These are phyloP conservation scores for Fraxinus sp. DNA, from an alignment of 305 asterid genomes.

Conservation along the genomic window DNA sequence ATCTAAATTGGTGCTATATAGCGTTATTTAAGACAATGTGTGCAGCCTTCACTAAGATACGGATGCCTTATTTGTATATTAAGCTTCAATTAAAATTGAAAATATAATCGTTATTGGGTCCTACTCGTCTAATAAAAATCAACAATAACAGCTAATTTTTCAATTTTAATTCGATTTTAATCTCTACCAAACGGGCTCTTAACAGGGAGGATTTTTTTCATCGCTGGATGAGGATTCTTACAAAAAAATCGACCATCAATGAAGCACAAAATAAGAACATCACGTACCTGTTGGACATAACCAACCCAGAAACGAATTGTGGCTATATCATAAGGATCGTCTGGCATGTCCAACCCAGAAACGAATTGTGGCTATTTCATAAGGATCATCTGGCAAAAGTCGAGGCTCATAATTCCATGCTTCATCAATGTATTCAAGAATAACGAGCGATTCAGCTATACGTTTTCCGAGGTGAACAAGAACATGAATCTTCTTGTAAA, in stretches of 20 bases:
- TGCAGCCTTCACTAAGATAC: no score
- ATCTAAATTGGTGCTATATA: background rate
- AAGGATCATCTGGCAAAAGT: conserved; percentile 29
- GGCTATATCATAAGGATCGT: conserved; percentile 29
- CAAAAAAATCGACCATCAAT: background rate
- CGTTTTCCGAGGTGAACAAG: conserved; percentile 34
- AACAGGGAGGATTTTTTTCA: background rate
- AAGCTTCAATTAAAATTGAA: no score
- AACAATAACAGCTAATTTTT: no score
- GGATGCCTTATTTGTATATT: background rate
- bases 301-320: conserved; percentile 28
- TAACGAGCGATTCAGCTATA: conserved; percentile 29
- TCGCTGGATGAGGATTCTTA: background rate
- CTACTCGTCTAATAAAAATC: no score
- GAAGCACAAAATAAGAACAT: background rate
- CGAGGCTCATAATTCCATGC: conserved; percentile 22
- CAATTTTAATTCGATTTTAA: no score
- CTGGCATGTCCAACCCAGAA: conserved; percentile 20
- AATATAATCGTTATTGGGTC: no score
- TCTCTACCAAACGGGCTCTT: no score
- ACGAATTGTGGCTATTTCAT: conserved; percentile 26
- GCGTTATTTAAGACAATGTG: no score
- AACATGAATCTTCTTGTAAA: conserved; percentile 31
- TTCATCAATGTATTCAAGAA: conserved; percentile 40
- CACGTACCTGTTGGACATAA: conserved; percentile 28